phyloP scores from a whole-genome alignment of 345 rosid species.

The Mallotus nudiflorus region DNA sequence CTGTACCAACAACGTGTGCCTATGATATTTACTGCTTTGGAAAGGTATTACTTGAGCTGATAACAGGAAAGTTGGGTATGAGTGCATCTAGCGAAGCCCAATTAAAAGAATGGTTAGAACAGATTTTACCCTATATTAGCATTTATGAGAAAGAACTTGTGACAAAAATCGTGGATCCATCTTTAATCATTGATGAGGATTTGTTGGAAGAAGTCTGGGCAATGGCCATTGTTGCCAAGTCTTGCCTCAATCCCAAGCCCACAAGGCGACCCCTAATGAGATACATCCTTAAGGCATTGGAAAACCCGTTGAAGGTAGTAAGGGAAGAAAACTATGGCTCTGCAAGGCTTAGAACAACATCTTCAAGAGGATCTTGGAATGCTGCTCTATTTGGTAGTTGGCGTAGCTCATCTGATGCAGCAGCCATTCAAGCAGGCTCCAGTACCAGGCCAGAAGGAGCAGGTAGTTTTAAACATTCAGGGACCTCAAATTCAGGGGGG shows the following conservation, averaged over 20 bases:
- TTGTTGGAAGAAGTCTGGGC: conserved; percentile 99
- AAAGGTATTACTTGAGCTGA: conserved; percentile 90
- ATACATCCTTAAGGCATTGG: conserved; percentile 88
- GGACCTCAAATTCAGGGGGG: conserved; percentile 74
- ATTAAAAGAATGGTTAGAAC: conserved; percentile 68
- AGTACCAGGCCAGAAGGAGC: conserved; percentile 41
- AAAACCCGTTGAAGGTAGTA: conserved; percentile 85
- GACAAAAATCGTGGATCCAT: conserved; percentile 84
- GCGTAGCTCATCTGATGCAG: conserved; percentile 85
- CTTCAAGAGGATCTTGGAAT: conserved; percentile 93
- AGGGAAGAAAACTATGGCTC: conserved; percentile 76
- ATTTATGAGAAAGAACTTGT: conserved; percentile 91
- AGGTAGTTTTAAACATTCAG: conserved; percentile 67
- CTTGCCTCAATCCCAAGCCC: conserved; percentile 94
- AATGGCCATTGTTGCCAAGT: conserved; percentile 91
- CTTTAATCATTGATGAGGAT: conserved; percentile 87
- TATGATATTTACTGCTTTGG: conserved; percentile 95
- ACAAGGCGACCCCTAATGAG: conserved; percentile 91
- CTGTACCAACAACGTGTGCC: conserved; percentile 58
- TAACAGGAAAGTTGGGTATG: conserved; percentile 90
- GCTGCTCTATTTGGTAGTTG: conserved; percentile 93
- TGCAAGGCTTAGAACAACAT: conserved; percentile 76
- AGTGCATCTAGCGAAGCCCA: conserved; percentile 61
- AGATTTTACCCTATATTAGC: conserved; percentile 70
- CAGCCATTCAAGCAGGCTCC: conserved; percentile 43